Base-by-base conservation (phyloP, 106 monocot genomes). In the Acorus gramineus region DNA sequence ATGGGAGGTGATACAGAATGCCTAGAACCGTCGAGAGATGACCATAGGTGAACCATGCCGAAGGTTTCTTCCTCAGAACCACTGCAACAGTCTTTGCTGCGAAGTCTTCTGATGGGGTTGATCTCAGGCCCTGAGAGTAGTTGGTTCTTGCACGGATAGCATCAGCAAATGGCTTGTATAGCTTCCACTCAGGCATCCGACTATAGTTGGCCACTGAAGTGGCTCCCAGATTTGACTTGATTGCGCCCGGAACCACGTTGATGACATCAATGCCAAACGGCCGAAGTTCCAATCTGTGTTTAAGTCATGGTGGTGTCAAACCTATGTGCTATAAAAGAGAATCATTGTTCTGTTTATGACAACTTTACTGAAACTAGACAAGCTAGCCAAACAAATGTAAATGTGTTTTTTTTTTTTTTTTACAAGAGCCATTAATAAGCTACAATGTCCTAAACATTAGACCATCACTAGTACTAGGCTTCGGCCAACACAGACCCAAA, bases 21-120 rank as follows among this genome's bases (percentile, higher is more conserved):
- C 71, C 61, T 6, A 83, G 59, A 60, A 76, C 53, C 9, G 76
- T 82, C 0, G 85, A 87, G 3, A 83, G 63, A 44, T 71, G 78
- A 6, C 96, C 96, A 57, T 85, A 88, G 47, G 96, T 80, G 67
- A 96, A 81, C 87, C 85, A 96, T 12, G 96, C 46, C 8, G 87
- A 82, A 44, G 91, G 81, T 10, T 82, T 85, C 73, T 79, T 79
- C 69, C 67, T 77, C 4, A 96, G 65, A 47, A 88, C 85, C 11
- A 57, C 47, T 4, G 77, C 65, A 42, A 88, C 91, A 3, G 74
- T 71, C 70, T 81, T 91, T 71, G 79, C 79, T 43, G 96, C 91
- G 59, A 96, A 81, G 52, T 82, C 78, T 66, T 96, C 87, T 1
- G 96, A 74, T 8, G 91, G 85, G 55, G 91, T 87, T 14, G 87